phyloP scores from a whole-genome alignment of 768 basidiomycete species.

The Lactarius trivialis region DNA sequence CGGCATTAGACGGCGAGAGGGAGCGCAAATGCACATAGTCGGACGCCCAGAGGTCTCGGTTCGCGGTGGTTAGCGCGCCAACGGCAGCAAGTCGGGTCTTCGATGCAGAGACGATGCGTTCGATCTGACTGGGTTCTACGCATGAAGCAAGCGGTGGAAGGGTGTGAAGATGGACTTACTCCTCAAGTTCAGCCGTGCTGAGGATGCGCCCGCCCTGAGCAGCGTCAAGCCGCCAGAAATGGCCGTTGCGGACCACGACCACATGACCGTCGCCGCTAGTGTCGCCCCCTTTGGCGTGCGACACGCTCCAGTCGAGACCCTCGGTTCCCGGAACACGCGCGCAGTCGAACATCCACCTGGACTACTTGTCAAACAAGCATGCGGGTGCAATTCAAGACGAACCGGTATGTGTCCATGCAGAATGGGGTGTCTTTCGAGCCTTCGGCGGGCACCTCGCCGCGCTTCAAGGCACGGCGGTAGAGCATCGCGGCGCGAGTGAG shows the following conservation, averaged over 20 bases:
- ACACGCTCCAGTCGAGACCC: conserved; percentile 71
- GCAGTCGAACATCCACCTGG: conserved; percentile 90
- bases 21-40: conserved; percentile 37
- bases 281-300: conserved; percentile 54
- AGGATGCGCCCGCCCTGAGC: conserved; percentile 49
- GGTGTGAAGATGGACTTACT: conserved; percentile 34
- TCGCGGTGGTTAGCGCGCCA: conserved; percentile 70
- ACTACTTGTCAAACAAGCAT: not conserved
- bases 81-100: conserved; percentile 51
- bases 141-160: not conserved
- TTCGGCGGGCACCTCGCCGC: conserved; percentile 60
- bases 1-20: conserved; percentile 49
- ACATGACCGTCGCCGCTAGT: conserved; percentile 67
- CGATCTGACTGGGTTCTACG: conserved; percentile 48
- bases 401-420: conserved; percentile 88
- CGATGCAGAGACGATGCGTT: conserved; percentile 64
- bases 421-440: conserved; percentile 58
- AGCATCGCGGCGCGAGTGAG: conserved; percentile 66
- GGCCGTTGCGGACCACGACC: conserved; percentile 77
- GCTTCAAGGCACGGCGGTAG: conserved; percentile 64
- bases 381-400: conserved; percentile 13
- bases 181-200: conserved; percentile 58
- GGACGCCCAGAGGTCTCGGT: conserved; percentile 82
- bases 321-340: conserved; percentile 70
- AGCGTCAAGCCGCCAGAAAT: conserved; percentile 75